These are phyloP conservation scores for Trichosporon sp. DNA, from an alignment of 1,284 basidiomycete species.

Conservation along the genomic window DNA sequence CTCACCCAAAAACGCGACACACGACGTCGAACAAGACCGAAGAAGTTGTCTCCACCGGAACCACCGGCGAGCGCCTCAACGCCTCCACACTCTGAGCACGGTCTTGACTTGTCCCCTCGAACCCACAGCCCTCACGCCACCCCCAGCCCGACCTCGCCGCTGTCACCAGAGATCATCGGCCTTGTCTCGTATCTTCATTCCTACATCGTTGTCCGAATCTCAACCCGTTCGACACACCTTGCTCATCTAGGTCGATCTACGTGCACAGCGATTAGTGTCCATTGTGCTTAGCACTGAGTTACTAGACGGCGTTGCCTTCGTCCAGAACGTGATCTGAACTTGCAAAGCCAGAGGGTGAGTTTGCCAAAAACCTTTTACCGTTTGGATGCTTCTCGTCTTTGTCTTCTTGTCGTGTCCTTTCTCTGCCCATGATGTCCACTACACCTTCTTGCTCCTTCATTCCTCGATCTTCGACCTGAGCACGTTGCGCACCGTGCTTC, in stretches of 20 bases:
- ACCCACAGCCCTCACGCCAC: neutral
- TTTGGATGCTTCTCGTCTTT: constrained; percentile 4
- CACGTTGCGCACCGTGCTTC: neutral
- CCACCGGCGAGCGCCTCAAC: neutral
- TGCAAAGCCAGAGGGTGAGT: constrained; percentile 11
- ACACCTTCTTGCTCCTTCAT: neutral
- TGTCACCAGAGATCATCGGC: neutral
- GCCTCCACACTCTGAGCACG: constrained; percentile 7
- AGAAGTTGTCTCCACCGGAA: neutral
- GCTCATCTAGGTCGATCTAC: constrained; percentile 10
- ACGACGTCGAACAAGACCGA: constrained; percentile 16
- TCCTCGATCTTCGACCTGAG: neutral
- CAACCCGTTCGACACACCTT: neutral
- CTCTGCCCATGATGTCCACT: neutral
- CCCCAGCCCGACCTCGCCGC: neutral
- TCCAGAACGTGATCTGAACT: neutral
- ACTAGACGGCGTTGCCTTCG: neutral
- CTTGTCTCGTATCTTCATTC: neutral
- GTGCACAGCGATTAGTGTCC: neutral
- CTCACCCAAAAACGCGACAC: neutral
- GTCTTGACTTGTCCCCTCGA: neutral
- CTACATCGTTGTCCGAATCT: neutral
- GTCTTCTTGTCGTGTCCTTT: constrained; percentile 10
- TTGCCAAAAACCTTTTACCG: neutral
- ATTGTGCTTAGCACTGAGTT: neutral